Evolutionary conservation across 2,329 filamentous ascomycete species (phyloP).

Genomic region (Paecilomyces sp.): DNA sequence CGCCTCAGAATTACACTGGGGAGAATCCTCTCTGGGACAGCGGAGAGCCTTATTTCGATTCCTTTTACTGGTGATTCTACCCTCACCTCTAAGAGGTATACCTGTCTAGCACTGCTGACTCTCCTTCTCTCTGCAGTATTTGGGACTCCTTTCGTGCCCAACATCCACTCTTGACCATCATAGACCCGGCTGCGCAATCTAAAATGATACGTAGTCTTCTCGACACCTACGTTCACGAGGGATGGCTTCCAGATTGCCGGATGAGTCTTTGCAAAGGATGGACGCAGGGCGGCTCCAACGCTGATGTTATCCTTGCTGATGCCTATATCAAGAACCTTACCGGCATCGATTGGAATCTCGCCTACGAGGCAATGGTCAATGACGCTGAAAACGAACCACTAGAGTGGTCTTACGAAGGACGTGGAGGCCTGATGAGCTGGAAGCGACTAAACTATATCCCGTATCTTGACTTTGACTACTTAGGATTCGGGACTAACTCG

Average conservation of each 20-base stretch:
- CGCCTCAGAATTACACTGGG: constrained; percentile 64
- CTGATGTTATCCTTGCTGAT: constrained; percentile 61
- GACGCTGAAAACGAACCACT: constrained; percentile 64
- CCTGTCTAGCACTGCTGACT: neutral
- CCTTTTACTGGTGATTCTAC: constrained; percentile 57
- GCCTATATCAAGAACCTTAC: constrained; percentile 60
- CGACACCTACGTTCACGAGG: constrained; percentile 62
- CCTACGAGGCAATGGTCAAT: constrained; percentile 61
- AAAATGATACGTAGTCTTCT: constrained; percentile 63
- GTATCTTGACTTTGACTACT: constrained; percentile 59
- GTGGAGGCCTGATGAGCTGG: constrained; percentile 65
- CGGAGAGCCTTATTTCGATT: constrained; percentile 63
- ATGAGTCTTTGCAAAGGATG: constrained; percentile 65
- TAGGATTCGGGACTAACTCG: constrained; percentile 62
- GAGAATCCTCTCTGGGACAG: constrained; percentile 63
- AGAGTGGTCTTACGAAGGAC: constrained; percentile 62
- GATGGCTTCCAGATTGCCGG: constrained; percentile 66
- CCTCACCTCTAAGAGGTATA: neutral
- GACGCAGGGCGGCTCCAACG: constrained; percentile 67
- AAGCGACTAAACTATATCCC: constrained; percentile 64
- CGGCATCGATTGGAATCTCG: constrained; percentile 60
- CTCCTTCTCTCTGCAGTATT: constrained; percentile 32
- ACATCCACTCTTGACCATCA: constrained; percentile 60
- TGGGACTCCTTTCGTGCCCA: constrained; percentile 66
- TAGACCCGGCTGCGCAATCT: constrained; percentile 56